Evolutionary conservation across 768 basidiomycete genomes (phyloP).

Genomic region (Suillus hirtellus): DNA sequence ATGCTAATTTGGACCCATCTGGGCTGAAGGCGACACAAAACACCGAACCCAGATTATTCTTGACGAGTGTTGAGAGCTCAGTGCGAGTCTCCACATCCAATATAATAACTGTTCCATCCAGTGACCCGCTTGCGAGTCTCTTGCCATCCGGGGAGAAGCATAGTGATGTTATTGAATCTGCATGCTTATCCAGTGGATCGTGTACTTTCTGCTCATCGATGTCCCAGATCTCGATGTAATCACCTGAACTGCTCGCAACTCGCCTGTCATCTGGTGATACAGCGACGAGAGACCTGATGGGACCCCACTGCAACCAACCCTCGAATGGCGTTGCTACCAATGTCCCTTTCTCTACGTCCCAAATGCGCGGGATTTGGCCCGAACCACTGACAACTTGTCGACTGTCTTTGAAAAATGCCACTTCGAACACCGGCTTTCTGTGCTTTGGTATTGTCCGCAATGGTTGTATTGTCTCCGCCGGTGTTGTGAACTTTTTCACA

Average conservation of each 20-base stretch:
- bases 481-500: neutral
- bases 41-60: too few species aligned
- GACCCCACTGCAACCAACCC: conserved; percentile 24
- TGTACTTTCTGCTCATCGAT: conserved; percentile 21
- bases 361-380: conserved; percentile 28
- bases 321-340: conserved; percentile 17
- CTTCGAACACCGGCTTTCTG: neutral
- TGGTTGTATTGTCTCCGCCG: neutral
- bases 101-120: neutral
- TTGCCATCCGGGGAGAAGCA: conserved; percentile 8
- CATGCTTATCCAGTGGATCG: conserved; percentile 29
- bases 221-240: conserved; percentile 28
- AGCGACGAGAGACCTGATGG: conserved; percentile 19
- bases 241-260: conserved; percentile 28
- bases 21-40: neutral
- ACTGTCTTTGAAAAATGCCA: conserved; percentile 31
- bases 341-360: conserved; percentile 25
- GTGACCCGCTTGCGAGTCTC: conserved; percentile 5
- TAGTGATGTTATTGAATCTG: conserved; percentile 22
- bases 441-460: neutral
- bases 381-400: conserved; percentile 26
- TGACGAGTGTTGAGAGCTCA: neutral
- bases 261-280: conserved; percentile 26
- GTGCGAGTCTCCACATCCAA: conserved; percentile 14
- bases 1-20: neutral